These are phyloP conservation scores for Hyaloscypha variabilis DNA, from an alignment of 495 filamentous ascomycete genomes.

Conservation along the genomic window DNA sequence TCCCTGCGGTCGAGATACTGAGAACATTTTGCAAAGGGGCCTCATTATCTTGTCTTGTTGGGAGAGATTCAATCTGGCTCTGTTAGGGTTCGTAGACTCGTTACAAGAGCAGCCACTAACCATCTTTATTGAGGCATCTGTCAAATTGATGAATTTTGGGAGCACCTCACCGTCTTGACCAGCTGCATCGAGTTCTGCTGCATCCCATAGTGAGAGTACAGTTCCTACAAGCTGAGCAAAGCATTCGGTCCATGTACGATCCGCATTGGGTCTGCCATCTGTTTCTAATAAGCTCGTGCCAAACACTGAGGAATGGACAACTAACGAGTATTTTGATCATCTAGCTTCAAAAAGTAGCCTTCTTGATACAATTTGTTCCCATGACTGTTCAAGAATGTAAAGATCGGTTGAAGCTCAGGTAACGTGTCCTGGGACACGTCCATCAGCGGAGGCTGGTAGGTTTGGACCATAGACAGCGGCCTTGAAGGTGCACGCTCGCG, in stretches of 20 bases:
- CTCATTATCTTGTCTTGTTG: conserved; percentile 73
- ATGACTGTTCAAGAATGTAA: conserved; percentile 92
- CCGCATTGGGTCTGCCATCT: conserved; percentile 85
- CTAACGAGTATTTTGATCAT: conserved; percentile 88
- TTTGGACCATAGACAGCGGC: conserved; percentile 67
- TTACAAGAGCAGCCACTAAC: conserved; percentile 48
- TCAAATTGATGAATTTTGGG: conserved; percentile 95
- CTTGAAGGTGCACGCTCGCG: conserved; percentile 42
- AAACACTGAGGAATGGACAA: not conserved
- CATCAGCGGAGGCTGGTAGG: conserved; percentile 87
- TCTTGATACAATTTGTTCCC: conserved; percentile 96
- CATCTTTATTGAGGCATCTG: conserved; percentile 97
- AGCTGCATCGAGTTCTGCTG: conserved; percentile 86
- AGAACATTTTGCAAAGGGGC: conserved; percentile 89
- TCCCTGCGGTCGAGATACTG: conserved; percentile 91
- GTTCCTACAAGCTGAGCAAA: conserved; percentile 97
- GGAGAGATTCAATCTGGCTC: conserved; percentile 82
- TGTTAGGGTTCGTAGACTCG: conserved; percentile 16
- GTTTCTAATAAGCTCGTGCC: conserved; percentile 32
- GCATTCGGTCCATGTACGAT: conserved; percentile 94
- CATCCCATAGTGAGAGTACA: conserved; percentile 94
- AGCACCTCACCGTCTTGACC: conserved; percentile 82
- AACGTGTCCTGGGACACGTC: conserved; percentile 82
- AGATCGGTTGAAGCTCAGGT: conserved; percentile 92
- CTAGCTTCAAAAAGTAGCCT: conserved; percentile 94